phyloP scores from a whole-genome alignment of 257 asterid genomes.

The Nicotiana benthamiana region DNA sequence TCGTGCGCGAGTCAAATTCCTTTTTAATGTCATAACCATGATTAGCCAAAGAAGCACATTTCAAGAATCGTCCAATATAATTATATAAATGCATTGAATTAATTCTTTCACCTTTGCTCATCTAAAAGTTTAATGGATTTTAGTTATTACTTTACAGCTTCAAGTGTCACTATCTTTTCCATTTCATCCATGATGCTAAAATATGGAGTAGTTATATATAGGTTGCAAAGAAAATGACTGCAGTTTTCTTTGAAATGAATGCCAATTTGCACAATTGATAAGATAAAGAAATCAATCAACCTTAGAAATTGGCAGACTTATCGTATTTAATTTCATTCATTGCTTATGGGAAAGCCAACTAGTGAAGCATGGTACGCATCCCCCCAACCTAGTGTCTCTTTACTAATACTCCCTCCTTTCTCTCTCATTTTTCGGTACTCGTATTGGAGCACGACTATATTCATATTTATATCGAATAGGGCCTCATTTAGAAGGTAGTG shows the following conservation, averaged over 20 bases:
- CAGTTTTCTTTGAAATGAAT: not conserved
- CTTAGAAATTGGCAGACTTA: not conserved
- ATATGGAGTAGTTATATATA: not conserved
- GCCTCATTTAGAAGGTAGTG: too few relatives aligned
- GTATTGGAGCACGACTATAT: too few relatives aligned
- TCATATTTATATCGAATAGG: too few relatives aligned
- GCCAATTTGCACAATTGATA: slow-evolving; percentile 15
- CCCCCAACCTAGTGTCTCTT: not conserved
- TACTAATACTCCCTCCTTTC: not conserved
- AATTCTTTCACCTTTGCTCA: not conserved
- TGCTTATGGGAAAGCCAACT: not conserved
- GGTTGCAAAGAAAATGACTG: not conserved
- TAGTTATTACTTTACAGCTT: not conserved
- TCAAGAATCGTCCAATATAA: not conserved
- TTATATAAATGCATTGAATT: not conserved
- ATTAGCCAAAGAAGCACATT: not conserved
- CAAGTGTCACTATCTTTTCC: slow-evolving; percentile 3
- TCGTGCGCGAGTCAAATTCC: not conserved
- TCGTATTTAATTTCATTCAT: not conserved
- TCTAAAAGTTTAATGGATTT: not conserved
- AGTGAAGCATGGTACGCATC: not conserved
- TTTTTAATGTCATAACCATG: not conserved
- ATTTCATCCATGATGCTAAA: not conserved
- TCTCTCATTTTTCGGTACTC: not conserved
- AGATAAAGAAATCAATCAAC: not conserved